Percentiles rank a stretch among this genome's conserved stretches.
These are phyloP conservation scores for Lodderomyces beijingensis DNA, from an alignment of 1,139 yeast species.

Conservation along the genomic window DNA sequence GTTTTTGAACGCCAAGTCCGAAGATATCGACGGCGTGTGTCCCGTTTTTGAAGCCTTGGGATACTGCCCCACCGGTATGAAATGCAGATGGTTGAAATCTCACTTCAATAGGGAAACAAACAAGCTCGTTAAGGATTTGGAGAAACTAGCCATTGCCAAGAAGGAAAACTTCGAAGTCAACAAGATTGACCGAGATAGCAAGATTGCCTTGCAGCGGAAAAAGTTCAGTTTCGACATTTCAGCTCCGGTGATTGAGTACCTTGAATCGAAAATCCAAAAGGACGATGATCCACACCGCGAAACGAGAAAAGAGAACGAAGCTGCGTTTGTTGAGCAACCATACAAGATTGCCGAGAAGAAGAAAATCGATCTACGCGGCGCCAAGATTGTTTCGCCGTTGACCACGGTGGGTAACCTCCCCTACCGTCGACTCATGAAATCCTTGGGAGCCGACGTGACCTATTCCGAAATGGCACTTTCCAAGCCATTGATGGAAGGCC, in stretches of 20 bases:
- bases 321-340: slow-evolving; percentile 69
- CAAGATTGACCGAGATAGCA: slow-evolving; percentile 49
- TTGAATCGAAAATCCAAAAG: slow-evolving; percentile 46
- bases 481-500: slow-evolving; percentile 81
- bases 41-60: slow-evolving; percentile 84
- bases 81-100: slow-evolving; percentile 86
- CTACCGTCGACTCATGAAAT: slow-evolving; percentile 86
- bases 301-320: slow-evolving; percentile 26
- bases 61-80: slow-evolving; percentile 85
- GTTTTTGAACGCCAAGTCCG: slow-evolving; percentile 63
- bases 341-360: slow-evolving; percentile 80
- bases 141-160: slow-evolving; percentile 30
- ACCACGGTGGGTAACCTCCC: slow-evolving; percentile 98
- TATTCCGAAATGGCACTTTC: slow-evolving; percentile 94
- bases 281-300: slow-evolving; percentile 27
- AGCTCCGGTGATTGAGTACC: slow-evolving; percentile 48
- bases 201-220: slow-evolving; percentile 59
- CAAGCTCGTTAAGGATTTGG: slow-evolving; percentile 41
- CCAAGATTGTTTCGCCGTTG: slow-evolving; percentile 89
- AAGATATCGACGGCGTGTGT: slow-evolving; percentile 70
- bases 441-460: slow-evolving; percentile 88
- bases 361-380: slow-evolving; percentile 57
- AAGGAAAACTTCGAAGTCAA: slow-evolving; percentile 57
- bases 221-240: slow-evolving; percentile 55
- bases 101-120: slow-evolving; percentile 55